These are phyloP conservation scores for Dendrobium huoshanense DNA, from an alignment of 106 monocot species.

Conservation along the genomic window DNA sequence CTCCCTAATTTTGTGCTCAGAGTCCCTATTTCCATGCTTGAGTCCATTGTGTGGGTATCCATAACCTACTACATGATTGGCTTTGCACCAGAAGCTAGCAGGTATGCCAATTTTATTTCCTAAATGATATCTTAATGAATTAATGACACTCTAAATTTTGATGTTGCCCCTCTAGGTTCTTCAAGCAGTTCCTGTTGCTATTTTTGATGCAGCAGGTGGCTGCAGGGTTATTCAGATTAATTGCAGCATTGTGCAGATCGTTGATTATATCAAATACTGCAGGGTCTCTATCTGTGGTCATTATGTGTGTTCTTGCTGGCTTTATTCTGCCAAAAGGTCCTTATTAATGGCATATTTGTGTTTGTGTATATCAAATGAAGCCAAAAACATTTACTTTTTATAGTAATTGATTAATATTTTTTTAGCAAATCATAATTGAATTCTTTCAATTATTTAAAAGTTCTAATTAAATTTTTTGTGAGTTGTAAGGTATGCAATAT, in stretches of 20 bases:
- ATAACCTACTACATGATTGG: slow-evolving; percentile 30
- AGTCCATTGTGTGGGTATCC: slow-evolving; percentile 17
- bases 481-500: too few species aligned
- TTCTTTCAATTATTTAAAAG: too few species aligned
- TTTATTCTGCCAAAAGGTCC: slow-evolving; percentile 66
- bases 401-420: too few species aligned
- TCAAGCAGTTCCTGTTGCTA: slow-evolving; percentile 59
- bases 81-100: slow-evolving; percentile 25
- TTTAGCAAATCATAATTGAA: too few species aligned
- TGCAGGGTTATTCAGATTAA: slow-evolving; percentile 47
- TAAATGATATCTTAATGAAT: slow-evolving; percentile 9
- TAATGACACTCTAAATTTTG: neutral
- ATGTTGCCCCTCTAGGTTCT: slow-evolving; percentile 39
- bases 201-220: slow-evolving; percentile 72
- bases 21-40: slow-evolving; percentile 25
- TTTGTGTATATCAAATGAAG: neutral
- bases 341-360: slow-evolving; percentile 12
- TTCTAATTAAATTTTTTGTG: too few species aligned
- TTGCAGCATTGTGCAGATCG: slow-evolving; percentile 40
- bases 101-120: slow-evolving; percentile 12
- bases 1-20: slow-evolving; percentile 25
- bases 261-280: slow-evolving; percentile 58
- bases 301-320: slow-evolving; percentile 59
- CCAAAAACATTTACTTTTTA: too few species aligned
- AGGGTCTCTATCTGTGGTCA: slow-evolving; percentile 43